A percentile compares a stretch with the other conserved stretches of the same genome.
Conservation (phyloP, 1,139 yeast species). For the Scheffersomyces quercinus region DNA sequence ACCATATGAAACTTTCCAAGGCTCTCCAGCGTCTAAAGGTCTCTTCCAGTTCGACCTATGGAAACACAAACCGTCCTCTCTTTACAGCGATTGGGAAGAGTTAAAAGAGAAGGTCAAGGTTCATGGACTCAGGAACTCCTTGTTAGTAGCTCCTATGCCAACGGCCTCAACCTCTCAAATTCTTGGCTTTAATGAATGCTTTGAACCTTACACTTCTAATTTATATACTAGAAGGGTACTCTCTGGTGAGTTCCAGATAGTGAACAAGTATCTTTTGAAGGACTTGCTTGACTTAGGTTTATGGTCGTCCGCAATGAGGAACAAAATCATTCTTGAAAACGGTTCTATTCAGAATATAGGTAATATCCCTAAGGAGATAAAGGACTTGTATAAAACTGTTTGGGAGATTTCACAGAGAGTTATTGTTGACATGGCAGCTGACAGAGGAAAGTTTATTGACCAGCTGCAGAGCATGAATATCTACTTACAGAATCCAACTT, state of each 20-base stretch:
- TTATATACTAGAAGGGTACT: conserved; percentile 83
- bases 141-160: conserved; percentile 91
- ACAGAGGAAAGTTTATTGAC: conserved; percentile 89
- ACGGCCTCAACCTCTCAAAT: conserved; percentile 93
- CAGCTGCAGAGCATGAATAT: conserved; percentile 93
- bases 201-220: conserved; percentile 89
- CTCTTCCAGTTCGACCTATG: conserved; percentile 77
- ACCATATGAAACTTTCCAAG: conserved; percentile 64
- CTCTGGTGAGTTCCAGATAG: conserved; percentile 88
- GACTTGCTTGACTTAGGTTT: conserved; percentile 82
- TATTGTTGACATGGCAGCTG: conserved; percentile 94
- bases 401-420: conserved; percentile 94
- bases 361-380: conserved; percentile 74
- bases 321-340: conserved; percentile 71
- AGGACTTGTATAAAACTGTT: conserved; percentile 84
- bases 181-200: conserved; percentile 85
- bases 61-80: conserved; percentile 69
- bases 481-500: conserved; percentile 81
- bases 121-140: conserved; percentile 77
- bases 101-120: conserved; percentile 60
- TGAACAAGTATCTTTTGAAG: conserved; percentile 77
- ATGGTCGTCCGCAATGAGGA: conserved; percentile 82
- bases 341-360: conserved; percentile 86
- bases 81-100: conserved; percentile 72
- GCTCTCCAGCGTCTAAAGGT: conserved; percentile 86